phyloP scores from a whole-genome alignment of 2,329 filamentous ascomycete genomes.

The Aspergillus neotritici region DNA sequence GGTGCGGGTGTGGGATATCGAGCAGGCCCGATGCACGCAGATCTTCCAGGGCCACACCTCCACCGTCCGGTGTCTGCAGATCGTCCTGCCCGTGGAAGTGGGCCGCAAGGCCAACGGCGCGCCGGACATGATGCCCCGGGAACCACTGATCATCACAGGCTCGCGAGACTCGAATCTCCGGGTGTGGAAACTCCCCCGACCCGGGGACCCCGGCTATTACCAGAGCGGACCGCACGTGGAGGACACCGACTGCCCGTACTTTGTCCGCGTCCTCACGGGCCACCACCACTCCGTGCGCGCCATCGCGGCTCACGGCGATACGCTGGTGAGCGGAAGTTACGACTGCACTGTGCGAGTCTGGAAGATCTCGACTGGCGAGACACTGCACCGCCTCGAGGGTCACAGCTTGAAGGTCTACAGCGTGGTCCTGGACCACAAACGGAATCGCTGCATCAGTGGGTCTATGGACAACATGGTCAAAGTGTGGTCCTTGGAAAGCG shows the following conservation, averaged over 20 bases:
- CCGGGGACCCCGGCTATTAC: constrained; percentile 69
- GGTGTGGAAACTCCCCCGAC: constrained; percentile 87
- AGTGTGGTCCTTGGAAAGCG: constrained; percentile 90
- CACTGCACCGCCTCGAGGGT: constrained; percentile 74
- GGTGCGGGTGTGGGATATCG: constrained; percentile 99
- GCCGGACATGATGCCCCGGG: constrained; percentile 82
- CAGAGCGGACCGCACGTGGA: constrained; percentile 69
- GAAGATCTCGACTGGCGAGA: constrained; percentile 93
- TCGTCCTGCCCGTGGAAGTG: constrained; percentile 77
- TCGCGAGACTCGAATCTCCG: constrained; percentile 90
- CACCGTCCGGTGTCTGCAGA: constrained; percentile 91
- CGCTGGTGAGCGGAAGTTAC: constrained; percentile 94
- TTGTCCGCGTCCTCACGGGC: constrained; percentile 77
- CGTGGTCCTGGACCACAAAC: constrained; percentile 84
- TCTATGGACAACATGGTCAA: constrained; percentile 98
- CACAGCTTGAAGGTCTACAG: constrained; percentile 95
- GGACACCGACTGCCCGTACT: constrained; percentile 83
- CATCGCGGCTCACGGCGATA: constrained; percentile 91
- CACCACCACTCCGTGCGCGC: constrained; percentile 92
- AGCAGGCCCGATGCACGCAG: constrained; percentile 84
- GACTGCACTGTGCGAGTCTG: constrained; percentile 93
- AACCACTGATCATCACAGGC: constrained; percentile 93
- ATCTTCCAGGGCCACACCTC: constrained; percentile 97
- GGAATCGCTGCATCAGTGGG: constrained; percentile 93
- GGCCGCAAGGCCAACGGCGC: constrained; percentile 66